Conservation (phyloP, 192 early-diverging fungal species). For the Coemansia biformis region DNA sequence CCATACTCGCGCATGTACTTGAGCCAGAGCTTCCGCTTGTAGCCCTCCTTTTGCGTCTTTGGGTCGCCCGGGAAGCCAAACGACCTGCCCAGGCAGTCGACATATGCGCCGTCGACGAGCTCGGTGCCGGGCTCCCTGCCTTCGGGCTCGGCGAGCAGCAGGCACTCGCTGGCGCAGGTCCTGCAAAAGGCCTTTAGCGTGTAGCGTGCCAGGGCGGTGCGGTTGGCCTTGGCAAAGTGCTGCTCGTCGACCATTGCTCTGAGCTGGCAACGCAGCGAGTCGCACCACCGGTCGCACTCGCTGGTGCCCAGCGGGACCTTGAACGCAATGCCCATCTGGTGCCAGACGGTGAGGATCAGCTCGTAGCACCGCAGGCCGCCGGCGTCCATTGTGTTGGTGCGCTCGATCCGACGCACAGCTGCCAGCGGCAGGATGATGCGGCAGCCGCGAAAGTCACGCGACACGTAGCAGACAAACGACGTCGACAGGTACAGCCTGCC, state of each 20-base stretch:
- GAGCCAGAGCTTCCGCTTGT: slow-evolving; percentile 38
- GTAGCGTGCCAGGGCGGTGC: slow-evolving; percentile 36
- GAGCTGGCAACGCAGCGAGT: slow-evolving; percentile 64
- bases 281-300: slow-evolving; percentile 77
- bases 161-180: slow-evolving; percentile 72
- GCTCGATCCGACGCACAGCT: slow-evolving; percentile 87
- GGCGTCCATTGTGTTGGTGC: slow-evolving; percentile 60
- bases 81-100: slow-evolving; percentile 39
- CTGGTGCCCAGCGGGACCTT: slow-evolving; percentile 64
- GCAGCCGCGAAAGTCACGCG: slow-evolving; percentile 62
- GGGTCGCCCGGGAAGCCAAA: slow-evolving; percentile 49
- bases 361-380: slow-evolving; percentile 46
- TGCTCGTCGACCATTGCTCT: slow-evolving; percentile 74
- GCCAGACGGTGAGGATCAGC: slow-evolving; percentile 84
- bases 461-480: slow-evolving; percentile 80
- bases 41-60: slow-evolving; percentile 29
- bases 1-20: slow-evolving; percentile 63
- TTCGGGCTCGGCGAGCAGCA: slow-evolving; percentile 12
- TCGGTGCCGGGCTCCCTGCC: slow-evolving; percentile 6
- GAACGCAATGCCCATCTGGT: slow-evolving; percentile 84
- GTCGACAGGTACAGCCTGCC: slow-evolving; percentile 84
- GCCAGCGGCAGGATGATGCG: slow-evolving; percentile 80
- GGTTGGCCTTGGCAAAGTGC: slow-evolving; percentile 54
- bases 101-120: slow-evolving; percentile 1
- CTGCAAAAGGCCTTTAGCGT: slow-evolving; percentile 42